Conservation (phyloP, 2,329 filamentous ascomycete genomes). For the Ophiostoma fasciatum region DNA sequence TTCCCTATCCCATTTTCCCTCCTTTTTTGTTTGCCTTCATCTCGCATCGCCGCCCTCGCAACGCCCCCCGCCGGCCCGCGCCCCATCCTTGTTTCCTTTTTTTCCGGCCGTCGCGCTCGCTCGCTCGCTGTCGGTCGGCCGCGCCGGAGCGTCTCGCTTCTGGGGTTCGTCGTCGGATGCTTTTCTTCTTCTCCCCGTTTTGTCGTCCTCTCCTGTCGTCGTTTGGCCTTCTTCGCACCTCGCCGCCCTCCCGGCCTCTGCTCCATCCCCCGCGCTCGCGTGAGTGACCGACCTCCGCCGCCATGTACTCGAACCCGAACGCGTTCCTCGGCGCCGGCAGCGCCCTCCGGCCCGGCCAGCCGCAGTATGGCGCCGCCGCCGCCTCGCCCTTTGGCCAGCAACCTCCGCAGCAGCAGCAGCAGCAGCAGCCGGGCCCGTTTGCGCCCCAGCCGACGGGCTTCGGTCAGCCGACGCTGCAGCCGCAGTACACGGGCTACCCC, state of each 20-base stretch:
- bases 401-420: constrained; percentile 32
- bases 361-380: constrained; percentile 26
- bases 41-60: not conserved
- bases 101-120: too few relatives aligned
- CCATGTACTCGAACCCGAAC: constrained; percentile 85
- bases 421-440: constrained; percentile 39
- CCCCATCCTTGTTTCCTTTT: too few relatives aligned
- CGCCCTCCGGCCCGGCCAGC: constrained; percentile 52
- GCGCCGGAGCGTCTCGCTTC: too few relatives aligned
- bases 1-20: too few relatives aligned
- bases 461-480: constrained; percentile 37
- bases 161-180: too few relatives aligned
- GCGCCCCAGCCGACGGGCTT: constrained; percentile 47
- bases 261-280: too few relatives aligned
- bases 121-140: too few relatives aligned
- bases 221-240: too few relatives aligned
- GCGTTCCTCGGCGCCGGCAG: constrained; percentile 65
- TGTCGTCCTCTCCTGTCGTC: too few relatives aligned
- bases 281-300: constrained; percentile 4
- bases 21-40: not conserved
- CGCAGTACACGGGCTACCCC: constrained; percentile 47
- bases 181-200: too few relatives aligned
- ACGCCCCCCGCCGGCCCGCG: too few relatives aligned
- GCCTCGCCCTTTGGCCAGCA: constrained; percentile 29
- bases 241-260: too few relatives aligned